Conservation (phyloP, 768 basidiomycete genomes). For the Pleurotus eryngii region DNA sequence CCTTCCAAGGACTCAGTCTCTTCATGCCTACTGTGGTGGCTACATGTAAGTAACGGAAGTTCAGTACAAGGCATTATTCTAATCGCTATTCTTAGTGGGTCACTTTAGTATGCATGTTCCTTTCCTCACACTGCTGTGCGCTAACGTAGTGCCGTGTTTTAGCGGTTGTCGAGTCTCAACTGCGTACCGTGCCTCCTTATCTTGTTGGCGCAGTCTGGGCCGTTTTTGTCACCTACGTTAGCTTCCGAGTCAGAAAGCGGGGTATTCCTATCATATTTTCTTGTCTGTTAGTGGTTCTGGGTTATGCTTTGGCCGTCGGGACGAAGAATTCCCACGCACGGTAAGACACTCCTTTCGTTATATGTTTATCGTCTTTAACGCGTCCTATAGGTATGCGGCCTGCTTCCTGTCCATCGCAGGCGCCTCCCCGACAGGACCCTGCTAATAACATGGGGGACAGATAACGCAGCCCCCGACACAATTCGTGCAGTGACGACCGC, state of each 20-base stretch:
- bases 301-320: conserved; percentile 40
- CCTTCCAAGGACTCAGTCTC: conserved; percentile 41
- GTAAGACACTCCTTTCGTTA: conserved; percentile 1
- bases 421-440: conserved; percentile 36
- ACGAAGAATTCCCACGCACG: conserved; percentile 38
- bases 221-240: conserved; percentile 28
- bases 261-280: conserved; percentile 32
- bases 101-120: conserved; percentile 27
- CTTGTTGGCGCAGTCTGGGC: conserved; percentile 40
- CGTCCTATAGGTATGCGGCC: conserved; percentile 35
- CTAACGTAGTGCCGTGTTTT: background rate
- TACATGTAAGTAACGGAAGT: conserved; percentile 29
- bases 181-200: conserved; percentile 48
- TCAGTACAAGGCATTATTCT: background rate
- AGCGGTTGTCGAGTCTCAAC: conserved; percentile 44
- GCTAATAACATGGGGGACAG: conserved; percentile 43
- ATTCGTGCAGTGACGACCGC: conserved; percentile 43
- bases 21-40: conserved; percentile 46
- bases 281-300: conserved; percentile 34
- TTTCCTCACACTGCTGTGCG: too few relatives aligned
- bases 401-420: conserved; percentile 43
- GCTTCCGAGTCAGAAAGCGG: conserved; percentile 34
- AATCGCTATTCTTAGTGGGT: conserved; percentile 23
- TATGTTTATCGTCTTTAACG: background rate
- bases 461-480: conserved; percentile 49